Evolutionary conservation across 495 filamentous ascomycete genomes (phyloP).

Genomic region (Neurospora sp.): DNA sequence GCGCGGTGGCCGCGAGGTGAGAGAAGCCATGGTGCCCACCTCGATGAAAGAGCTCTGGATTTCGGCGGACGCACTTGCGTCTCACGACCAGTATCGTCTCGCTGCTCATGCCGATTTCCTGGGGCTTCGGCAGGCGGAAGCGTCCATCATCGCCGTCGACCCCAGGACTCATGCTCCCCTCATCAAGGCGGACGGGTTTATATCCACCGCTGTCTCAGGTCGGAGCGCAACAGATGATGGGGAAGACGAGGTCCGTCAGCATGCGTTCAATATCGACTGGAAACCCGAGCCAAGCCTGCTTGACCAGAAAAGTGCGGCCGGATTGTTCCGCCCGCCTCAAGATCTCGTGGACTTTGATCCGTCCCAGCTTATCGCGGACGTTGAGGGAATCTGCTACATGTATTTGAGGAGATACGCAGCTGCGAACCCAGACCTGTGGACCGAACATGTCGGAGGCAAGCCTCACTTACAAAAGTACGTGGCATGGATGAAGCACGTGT

Average conservation of each 20-base stretch:
- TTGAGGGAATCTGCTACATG: conserved; percentile 4
- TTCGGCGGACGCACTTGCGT: neutral
- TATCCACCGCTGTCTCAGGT: neutral
- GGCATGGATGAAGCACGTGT: conserved; percentile 17
- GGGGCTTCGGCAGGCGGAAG: neutral
- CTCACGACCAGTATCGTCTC: neutral
- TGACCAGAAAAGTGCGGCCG: neutral
- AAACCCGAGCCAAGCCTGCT: conserved; percentile 21
- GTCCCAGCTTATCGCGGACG: conserved; percentile 8
- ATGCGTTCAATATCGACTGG: conserved; percentile 18
- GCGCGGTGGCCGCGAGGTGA: neutral
- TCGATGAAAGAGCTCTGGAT: conserved; percentile 6
- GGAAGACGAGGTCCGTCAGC: neutral
- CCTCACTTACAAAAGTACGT: conserved; percentile 11
- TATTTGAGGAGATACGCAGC: conserved; percentile 9
- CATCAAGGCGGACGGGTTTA: conserved; percentile 1
- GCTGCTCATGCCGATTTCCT: neutral
- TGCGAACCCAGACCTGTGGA: conserved; percentile 5
- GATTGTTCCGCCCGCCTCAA: conserved; percentile 8
- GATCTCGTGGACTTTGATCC: conserved; percentile 7
- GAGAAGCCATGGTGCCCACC: conserved; percentile 5
- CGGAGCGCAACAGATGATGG: neutral
- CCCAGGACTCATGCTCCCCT: neutral
- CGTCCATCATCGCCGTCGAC: neutral
- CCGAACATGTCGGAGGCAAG: conserved; percentile 2